These are phyloP conservation scores for Amanita pseudoporphyria DNA, from an alignment of 768 basidiomycete genomes.

Conservation along the genomic window DNA sequence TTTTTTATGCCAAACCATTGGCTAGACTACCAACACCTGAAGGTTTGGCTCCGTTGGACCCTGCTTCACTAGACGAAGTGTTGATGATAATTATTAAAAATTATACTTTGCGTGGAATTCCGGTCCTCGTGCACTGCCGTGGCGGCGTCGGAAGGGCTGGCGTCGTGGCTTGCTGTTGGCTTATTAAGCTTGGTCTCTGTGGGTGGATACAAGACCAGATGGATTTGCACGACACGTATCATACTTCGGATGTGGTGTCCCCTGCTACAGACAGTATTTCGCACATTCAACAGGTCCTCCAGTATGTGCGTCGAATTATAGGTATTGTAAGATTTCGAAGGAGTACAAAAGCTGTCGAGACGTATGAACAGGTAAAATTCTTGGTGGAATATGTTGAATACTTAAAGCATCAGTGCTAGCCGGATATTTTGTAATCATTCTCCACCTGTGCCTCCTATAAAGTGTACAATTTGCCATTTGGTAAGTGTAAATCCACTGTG, in stretches of 20 bases:
- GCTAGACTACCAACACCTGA: constrained; percentile 82
- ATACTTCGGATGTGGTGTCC: constrained; percentile 13
- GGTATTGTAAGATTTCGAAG: constrained; percentile 62
- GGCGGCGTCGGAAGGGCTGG: constrained; percentile 94
- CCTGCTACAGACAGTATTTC: constrained; percentile 9
- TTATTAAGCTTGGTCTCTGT: constrained; percentile 84
- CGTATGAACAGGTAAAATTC: constrained; percentile 86
- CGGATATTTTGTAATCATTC: not conserved
- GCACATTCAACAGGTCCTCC: constrained; percentile 34
- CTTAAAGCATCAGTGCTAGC: constrained; percentile 21
- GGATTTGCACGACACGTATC: constrained; percentile 1
- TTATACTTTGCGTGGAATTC: constrained; percentile 66
- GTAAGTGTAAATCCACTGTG: too few species aligned
- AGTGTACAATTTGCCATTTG: too few species aligned
- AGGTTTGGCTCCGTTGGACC: constrained; percentile 67
- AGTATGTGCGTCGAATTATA: constrained; percentile 67
- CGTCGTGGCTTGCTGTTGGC: constrained; percentile 87
- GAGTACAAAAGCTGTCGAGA: constrained; percentile 89
- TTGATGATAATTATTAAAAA: constrained; percentile 53
- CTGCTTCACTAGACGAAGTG: constrained; percentile 50
- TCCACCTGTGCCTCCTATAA: too few species aligned
- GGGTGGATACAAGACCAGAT: constrained; percentile 41
- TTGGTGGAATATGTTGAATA: constrained; percentile 68
- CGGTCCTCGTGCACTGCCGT: constrained; percentile 82
- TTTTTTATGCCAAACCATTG: constrained; percentile 3